These are phyloP conservation scores for Ogataea trehalophila DNA, from an alignment of 805 yeast genomes.

Conservation along the genomic window DNA sequence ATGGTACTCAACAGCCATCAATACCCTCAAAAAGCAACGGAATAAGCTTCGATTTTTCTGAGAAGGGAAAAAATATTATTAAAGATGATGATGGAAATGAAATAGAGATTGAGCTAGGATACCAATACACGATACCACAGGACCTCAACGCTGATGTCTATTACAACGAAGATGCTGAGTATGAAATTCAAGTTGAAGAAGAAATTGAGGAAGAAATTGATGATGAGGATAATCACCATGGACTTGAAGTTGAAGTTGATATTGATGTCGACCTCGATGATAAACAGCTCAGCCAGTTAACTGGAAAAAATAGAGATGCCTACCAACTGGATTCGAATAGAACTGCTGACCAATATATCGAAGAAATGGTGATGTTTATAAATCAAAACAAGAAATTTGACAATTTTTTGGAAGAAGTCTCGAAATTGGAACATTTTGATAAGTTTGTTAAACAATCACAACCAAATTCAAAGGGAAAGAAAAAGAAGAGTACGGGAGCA, in stretches of 20 bases:
- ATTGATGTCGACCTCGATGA: background rate
- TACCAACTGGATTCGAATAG: background rate
- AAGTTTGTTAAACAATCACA: slow-evolving; percentile 2
- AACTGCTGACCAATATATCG: slow-evolving; percentile 20
- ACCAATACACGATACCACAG: background rate
- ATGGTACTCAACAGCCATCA: no score
- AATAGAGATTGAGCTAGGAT: background rate
- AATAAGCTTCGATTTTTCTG: background rate
- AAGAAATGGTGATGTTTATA: slow-evolving; percentile 19
- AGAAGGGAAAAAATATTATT: background rate
- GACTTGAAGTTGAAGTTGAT: slow-evolving; percentile 2
- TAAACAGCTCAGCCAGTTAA: background rate
- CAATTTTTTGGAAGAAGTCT: slow-evolving; percentile 19
- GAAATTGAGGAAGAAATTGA: slow-evolving; percentile 1
- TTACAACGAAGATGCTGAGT: background rate
- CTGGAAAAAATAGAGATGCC: background rate
- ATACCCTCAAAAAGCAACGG: background rate
- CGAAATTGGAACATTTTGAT: slow-evolving; percentile 13
- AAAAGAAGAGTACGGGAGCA: background rate
- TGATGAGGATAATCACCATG: background rate
- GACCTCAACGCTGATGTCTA: background rate
- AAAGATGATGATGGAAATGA: slow-evolving; percentile 1
- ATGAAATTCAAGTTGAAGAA: background rate
- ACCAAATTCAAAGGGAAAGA: background rate
- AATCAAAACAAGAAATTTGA: slow-evolving; percentile 23